Base-by-base conservation (phyloP, 169 alveolate species). In the Plasmodium coatneyi region DNA sequence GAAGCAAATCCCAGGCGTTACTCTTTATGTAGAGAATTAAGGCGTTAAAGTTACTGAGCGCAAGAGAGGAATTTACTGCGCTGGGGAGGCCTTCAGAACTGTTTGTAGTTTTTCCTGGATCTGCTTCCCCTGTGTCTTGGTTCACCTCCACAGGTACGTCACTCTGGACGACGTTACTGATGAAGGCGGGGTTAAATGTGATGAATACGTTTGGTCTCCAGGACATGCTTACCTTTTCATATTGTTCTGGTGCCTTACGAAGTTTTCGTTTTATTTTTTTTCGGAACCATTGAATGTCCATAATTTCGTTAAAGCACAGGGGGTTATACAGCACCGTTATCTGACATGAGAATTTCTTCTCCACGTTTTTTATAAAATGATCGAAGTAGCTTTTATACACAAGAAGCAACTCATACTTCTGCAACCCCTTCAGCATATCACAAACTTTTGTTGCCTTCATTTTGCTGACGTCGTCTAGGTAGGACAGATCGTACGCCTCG, bases 251-350 rank as follows among this genome's bases (percentile, higher is more conserved):
- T 36, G 36, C 46, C 25, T 83, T 83, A 22, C n/a, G 52, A 28
- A 84, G 39, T 19, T 49, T 84, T 12, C 54, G 43, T 39, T 84
- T 84, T 1, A 84, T 72, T 46, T 72, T 84, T n/a, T 84, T 84
- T 3, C 83, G 46, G 78, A 84, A 84, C 10, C 22, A 72, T 1
- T 43, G 46, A 19, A 72, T 19, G 78, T 72, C 79, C 36, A 74
- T 0, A 2, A 72, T 28, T 5, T 84, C 80, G 41, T 49, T 71
- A 49, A 84, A 84, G 39, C 92, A 84, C 36, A 84, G 39, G 19
- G 92, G 92, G 28, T 84, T 84, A 49, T 84, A 84, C 25, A 84
- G 22, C 25, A 84, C 22, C 12, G 79, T 46, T 16, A 84, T 84
- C 16, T 84, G 80, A 14, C 84, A 84, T 2, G 83, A 49, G 36